Conservation (phyloP, 2,329 filamentous ascomycete genomes). For the Coleophoma eucalyptorum region DNA sequence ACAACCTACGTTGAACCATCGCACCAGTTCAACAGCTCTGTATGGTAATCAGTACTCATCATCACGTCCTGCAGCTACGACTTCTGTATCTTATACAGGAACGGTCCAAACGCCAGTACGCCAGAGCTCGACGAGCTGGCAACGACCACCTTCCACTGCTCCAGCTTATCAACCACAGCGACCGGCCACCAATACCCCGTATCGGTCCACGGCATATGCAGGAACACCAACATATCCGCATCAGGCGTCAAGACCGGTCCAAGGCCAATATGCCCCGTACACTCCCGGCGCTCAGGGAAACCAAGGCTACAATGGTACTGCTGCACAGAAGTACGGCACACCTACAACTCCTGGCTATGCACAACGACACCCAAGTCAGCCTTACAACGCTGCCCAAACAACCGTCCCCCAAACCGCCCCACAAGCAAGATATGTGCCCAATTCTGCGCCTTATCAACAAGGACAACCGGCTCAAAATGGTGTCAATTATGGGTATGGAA, state of each 20-base stretch:
- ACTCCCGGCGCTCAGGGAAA: constrained; percentile 5
- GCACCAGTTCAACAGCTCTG: constrained; percentile 18
- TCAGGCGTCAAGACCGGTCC: constrained; percentile 19
- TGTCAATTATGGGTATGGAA: constrained; percentile 21
- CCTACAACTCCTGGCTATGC: constrained; percentile 14
- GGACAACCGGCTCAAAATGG: constrained; percentile 20
- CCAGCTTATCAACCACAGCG: constrained; percentile 20
- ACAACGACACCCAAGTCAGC: constrained; percentile 13
- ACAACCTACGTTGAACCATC: constrained; percentile 18
- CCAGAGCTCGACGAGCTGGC: constrained; percentile 17
- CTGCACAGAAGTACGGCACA: constrained; percentile 19
- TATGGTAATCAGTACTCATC: constrained; percentile 29
- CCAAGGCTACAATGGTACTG: not conserved
- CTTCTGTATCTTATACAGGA: constrained; percentile 18
- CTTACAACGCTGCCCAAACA: constrained; percentile 16
- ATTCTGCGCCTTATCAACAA: constrained; percentile 23
- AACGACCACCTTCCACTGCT: constrained; percentile 22
- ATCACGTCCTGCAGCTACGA: constrained; percentile 12
- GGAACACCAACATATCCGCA: constrained; percentile 22
- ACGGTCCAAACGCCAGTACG: constrained; percentile 23
- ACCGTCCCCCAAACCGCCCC: constrained; percentile 17
- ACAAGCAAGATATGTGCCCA: constrained; percentile 16
- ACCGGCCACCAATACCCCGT: constrained; percentile 19
- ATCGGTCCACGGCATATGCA: constrained; percentile 13
- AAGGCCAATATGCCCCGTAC: constrained; percentile 17